A percentile compares a stretch with the other conserved stretches of the same genome.
Evolutionary conservation across 345 rosid genomes (phyloP).

Genomic region (Punica granatum): DNA sequence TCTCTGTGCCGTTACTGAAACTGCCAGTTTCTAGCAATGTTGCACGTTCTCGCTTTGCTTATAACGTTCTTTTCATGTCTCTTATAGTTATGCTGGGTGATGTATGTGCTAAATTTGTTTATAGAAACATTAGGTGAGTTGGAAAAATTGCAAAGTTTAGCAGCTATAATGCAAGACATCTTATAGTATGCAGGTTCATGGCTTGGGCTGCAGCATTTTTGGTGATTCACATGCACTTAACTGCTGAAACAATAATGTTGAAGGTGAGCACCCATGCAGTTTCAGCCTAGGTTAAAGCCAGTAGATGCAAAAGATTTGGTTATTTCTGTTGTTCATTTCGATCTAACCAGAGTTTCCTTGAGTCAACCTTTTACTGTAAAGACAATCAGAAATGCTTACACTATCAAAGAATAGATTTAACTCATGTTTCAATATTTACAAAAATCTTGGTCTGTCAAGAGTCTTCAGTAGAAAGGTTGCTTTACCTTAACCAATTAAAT

Average conservation of each 20-base stretch:
- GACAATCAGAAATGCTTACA: not conserved
- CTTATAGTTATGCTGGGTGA: not conserved
- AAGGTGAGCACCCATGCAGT: slow-evolving; percentile 7
- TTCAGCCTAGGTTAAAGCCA: slow-evolving; percentile 5
- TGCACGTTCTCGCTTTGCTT: not conserved
- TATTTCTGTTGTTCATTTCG: not conserved
- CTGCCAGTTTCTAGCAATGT: not conserved
- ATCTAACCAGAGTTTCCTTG: not conserved
- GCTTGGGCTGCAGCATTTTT: slow-evolving; percentile 9
- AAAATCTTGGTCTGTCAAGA: not conserved
- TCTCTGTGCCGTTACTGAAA: not conserved
- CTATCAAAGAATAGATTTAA: not conserved
- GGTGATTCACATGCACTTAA: slow-evolving; percentile 10
- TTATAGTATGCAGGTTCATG: slow-evolving; percentile 18
- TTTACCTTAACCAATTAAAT: no score
- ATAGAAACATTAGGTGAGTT: not conserved
- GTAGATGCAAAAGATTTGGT: not conserved
- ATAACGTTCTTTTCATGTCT: not conserved
- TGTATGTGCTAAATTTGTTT: not conserved
- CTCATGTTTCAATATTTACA: not conserved
- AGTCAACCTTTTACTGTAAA: not conserved
- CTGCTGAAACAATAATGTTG: slow-evolving; percentile 4
- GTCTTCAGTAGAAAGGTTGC: not conserved
- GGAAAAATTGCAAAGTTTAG: not conserved
- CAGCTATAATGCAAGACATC: slow-evolving; percentile 6